Evolutionary conservation across 2,329 filamentous ascomycete species (phyloP).

Genomic region (Aureobasidium sp.): DNA sequence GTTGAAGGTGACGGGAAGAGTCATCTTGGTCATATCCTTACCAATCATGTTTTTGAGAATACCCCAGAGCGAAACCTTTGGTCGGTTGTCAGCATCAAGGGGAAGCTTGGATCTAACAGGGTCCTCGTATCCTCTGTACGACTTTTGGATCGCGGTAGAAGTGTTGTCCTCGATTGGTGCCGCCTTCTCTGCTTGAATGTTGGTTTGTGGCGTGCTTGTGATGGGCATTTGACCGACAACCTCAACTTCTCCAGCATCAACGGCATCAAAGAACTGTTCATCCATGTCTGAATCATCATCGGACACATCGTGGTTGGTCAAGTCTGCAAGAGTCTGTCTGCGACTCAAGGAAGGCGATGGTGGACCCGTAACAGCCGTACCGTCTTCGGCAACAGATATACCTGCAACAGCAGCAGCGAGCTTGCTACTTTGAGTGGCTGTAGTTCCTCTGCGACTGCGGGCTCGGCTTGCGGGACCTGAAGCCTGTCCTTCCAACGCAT

Average conservation of each 20-base stretch:
- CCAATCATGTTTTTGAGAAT: constrained; percentile 99
- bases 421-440: not conserved
- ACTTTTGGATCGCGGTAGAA: constrained; percentile 59
- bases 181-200: constrained; percentile 10
- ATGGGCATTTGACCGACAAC: constrained; percentile 58
- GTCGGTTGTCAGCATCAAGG: constrained; percentile 84
- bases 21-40: constrained; percentile 99
- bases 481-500: constrained; percentile 59
- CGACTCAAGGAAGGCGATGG: constrained; percentile 34
- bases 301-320: constrained; percentile 57
- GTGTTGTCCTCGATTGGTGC: constrained; percentile 26
- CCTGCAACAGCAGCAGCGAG: constrained; percentile 14
- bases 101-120: constrained; percentile 70
- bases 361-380: not conserved
- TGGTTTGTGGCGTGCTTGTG: constrained; percentile 30
- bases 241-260: constrained; percentile 86
- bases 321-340: constrained; percentile 59
- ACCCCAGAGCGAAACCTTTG: constrained; percentile 91
- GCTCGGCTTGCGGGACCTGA: constrained; percentile 16
- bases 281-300: constrained; percentile 77
- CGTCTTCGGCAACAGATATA: constrained; percentile 12
- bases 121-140: constrained; percentile 87
- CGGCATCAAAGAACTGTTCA: constrained; percentile 94
- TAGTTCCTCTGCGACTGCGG: constrained; percentile 13
- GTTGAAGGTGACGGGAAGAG: constrained; percentile 94